These are phyloP conservation scores for Exophiala oligosperma DNA, from an alignment of 2,329 filamentous ascomycete genomes.

Conservation along the genomic window DNA sequence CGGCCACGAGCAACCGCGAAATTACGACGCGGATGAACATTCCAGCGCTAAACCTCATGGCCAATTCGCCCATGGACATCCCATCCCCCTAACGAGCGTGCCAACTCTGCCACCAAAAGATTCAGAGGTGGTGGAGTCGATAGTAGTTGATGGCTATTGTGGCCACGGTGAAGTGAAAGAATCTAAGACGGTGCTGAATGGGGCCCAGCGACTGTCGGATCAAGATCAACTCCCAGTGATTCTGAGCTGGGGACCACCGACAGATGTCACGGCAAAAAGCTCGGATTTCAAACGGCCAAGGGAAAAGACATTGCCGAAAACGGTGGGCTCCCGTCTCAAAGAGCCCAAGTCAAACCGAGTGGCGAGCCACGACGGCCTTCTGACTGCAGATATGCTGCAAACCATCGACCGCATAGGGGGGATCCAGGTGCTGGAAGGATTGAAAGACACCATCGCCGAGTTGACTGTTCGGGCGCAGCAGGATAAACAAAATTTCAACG, in stretches of 20 bases:
- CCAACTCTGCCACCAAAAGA: neutral
- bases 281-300: neutral
- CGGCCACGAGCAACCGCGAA: slow-evolving; percentile 1
- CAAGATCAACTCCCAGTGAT: neutral
- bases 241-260: neutral
- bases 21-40: slow-evolving; percentile 2
- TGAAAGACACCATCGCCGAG: neutral
- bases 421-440: neutral
- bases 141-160: neutral
- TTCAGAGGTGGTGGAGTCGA: slow-evolving; percentile 1
- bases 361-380: neutral
- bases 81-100: slow-evolving; percentile 1
- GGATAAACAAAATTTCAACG: neutral
- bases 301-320: neutral
- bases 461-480: neutral
- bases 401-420: neutral
- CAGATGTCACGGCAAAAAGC: neutral
- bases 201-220: neutral
- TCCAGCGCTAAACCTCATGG: slow-evolving; percentile 1
- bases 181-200: neutral
- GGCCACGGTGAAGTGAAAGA: neutral
- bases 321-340: neutral
- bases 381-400: neutral
- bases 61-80: slow-evolving; percentile 1
- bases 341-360: neutral